These are phyloP conservation scores for Lactuca sativa DNA, from an alignment of 129 eudicot genomes.

Conservation along the genomic window DNA sequence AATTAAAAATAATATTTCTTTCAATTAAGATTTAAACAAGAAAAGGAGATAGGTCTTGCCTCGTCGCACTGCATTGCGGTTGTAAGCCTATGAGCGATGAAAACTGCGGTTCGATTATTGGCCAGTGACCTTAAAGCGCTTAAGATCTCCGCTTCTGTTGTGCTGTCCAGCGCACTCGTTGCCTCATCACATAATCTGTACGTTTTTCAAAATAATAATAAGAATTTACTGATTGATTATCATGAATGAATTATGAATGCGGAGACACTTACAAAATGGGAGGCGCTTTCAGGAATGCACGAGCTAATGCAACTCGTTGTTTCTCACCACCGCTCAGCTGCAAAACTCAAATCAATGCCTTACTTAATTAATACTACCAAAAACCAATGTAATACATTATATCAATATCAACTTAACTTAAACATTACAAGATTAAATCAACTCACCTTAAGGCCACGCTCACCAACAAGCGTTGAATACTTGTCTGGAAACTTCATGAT, in stretches of 20 bases:
- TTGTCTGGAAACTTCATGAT: constrained; percentile 89
- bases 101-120: constrained; percentile 70
- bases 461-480: constrained; percentile 88
- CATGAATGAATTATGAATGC: not conserved
- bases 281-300: constrained; percentile 93
- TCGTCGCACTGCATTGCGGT: constrained; percentile 99
- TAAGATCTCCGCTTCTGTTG: constrained; percentile 93
- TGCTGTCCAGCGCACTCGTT: constrained; percentile 96
- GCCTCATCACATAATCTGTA: constrained; percentile 98
- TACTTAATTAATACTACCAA: no score
- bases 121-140: constrained; percentile 85
- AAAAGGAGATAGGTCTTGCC: constrained; percentile 36
- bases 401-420: no score
- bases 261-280: constrained; percentile 60
- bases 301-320: constrained; percentile 93
- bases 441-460: constrained; percentile 87
- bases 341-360: constrained; percentile 4
- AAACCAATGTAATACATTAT: no score
- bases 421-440: no score
- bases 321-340: constrained; percentile 99
- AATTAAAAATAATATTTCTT: not conserved
- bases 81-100: constrained; percentile 97
- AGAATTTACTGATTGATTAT: no score
- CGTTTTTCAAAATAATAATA: no score
- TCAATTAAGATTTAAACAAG: not conserved